Evolutionary conservation across 169 alveolate genomes (phyloP).

Genomic region (Plasmodium adleri): DNA sequence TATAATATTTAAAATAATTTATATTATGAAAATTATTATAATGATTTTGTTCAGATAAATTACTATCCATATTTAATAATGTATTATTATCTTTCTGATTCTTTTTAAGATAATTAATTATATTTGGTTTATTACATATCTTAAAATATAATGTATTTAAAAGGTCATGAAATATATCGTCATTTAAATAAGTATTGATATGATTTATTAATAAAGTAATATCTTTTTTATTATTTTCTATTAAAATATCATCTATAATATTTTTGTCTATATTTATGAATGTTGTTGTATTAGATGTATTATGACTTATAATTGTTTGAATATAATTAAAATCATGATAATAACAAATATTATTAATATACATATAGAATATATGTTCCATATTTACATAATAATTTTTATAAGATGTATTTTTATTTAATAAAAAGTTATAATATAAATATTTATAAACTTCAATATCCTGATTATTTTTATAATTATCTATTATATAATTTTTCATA

Average conservation of each 20-base stretch:
- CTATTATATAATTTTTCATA: neutral
- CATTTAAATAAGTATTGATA: constrained; percentile 50
- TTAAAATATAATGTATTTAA: constrained; percentile 33
- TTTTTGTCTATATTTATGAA: neutral
- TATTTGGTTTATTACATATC: constrained; percentile 13
- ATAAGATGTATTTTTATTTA: constrained; percentile 22
- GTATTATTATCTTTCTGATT: neutral
- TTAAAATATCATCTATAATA: neutral
- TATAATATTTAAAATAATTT: constrained; percentile 44
- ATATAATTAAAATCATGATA: constrained; percentile 45
- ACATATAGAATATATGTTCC: constrained; percentile 51
- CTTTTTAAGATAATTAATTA: constrained; percentile 15
- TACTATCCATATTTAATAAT: neutral
- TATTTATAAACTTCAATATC: constrained; percentile 26
- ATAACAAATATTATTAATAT: constrained; percentile 52
- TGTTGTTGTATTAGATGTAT: neutral
- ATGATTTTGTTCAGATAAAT: neutral
- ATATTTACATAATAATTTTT: constrained; percentile 56
- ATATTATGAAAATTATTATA: neutral
- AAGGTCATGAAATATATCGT: constrained; percentile 13
- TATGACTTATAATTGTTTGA: neutral
- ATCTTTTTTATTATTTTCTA: constrained; percentile 15
- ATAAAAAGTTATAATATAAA: constrained; percentile 9
- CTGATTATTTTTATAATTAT: constrained; percentile 3
- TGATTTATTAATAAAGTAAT: constrained; percentile 42